Conservation (phyloP, 805 yeast genomes). For the Huiozyma naganishii region DNA sequence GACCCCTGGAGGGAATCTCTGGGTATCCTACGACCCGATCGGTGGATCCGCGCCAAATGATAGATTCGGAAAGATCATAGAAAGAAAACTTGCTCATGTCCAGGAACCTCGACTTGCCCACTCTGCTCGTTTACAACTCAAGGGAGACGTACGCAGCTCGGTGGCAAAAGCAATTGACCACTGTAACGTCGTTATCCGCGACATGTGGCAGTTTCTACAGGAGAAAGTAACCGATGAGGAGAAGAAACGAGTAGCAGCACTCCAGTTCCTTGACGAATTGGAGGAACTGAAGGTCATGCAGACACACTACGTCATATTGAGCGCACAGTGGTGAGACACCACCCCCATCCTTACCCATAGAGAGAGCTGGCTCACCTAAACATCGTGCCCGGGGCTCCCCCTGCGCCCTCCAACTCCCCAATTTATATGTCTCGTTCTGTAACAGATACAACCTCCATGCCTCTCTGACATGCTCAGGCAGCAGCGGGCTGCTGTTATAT, state of each 20-base stretch:
- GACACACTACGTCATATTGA: conserved; percentile 40
- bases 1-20: not conserved
- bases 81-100: conserved; percentile 37
- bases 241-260: conserved; percentile 30
- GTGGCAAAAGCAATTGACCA: conserved; percentile 4
- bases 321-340: conserved; percentile 17
- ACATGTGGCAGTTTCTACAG: conserved; percentile 29
- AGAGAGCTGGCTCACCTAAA: conserved; percentile 37
- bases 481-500: conserved; percentile 45
- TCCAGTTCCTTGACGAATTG: conserved; percentile 49
- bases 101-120: conserved; percentile 36
- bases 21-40: conserved; percentile 49
- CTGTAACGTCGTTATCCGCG: conserved; percentile 1
- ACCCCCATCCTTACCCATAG: no score
- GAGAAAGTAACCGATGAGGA: conserved; percentile 30
- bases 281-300: conserved; percentile 45
- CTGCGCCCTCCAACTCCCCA: conserved; percentile 58
- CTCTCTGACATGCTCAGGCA: conserved; percentile 78
- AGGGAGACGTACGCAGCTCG: conserved; percentile 21
- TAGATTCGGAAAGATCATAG: conserved; percentile 45
- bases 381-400: conserved; percentile 64
- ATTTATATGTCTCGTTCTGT: conserved; percentile 55
- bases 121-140: conserved; percentile 31
- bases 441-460: conserved; percentile 72
- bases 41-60: conserved; percentile 35